phyloP scores from a whole-genome alignment of 495 filamentous ascomycete species.

The Pseudomonodictys pantanalensis region DNA sequence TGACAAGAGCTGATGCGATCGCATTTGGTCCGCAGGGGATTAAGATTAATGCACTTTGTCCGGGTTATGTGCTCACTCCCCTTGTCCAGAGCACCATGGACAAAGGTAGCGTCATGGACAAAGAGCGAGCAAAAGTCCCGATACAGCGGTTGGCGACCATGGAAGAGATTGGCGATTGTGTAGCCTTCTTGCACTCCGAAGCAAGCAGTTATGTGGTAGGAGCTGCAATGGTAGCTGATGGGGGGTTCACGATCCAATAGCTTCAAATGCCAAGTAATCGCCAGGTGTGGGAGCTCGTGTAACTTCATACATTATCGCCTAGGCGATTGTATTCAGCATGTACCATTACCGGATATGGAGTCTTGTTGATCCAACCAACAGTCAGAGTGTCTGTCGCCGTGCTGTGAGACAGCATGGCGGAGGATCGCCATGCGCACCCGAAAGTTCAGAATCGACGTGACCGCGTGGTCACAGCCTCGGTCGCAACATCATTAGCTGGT shows the following conservation, averaged over 20 bases:
- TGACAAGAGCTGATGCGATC: constrained; percentile 51
- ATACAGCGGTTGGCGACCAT: constrained; percentile 35
- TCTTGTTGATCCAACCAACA: too few species aligned
- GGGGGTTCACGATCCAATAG: constrained; percentile 30
- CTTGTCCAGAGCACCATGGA: constrained; percentile 37
- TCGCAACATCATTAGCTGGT: too few species aligned
- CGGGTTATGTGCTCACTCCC: constrained; percentile 47
- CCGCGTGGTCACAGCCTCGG: too few species aligned
- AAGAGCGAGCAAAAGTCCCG: constrained; percentile 42
- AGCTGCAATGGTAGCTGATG: constrained; percentile 34
- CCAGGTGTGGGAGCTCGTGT: too few species aligned
- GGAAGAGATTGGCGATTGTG: constrained; percentile 44
- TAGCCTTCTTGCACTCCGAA: constrained; percentile 40
- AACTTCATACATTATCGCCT: too few species aligned
- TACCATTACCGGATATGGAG: too few species aligned
- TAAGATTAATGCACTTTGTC: constrained; percentile 52
- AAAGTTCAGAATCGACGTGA: too few species aligned
- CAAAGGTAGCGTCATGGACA: constrained; percentile 23
- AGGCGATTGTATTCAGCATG: too few species aligned
- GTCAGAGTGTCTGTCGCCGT: too few species aligned
- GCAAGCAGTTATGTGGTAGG: constrained; percentile 48
- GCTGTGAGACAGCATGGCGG: too few species aligned
- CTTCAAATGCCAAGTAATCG: too few species aligned
- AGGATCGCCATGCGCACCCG: too few species aligned
- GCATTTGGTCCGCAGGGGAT: constrained; percentile 47